Percentiles rank a stretch among this genome's conserved stretches.
Conservation (phyloP, 1,284 basidiomycete genomes). For the Heterobasidion irregulare region DNA sequence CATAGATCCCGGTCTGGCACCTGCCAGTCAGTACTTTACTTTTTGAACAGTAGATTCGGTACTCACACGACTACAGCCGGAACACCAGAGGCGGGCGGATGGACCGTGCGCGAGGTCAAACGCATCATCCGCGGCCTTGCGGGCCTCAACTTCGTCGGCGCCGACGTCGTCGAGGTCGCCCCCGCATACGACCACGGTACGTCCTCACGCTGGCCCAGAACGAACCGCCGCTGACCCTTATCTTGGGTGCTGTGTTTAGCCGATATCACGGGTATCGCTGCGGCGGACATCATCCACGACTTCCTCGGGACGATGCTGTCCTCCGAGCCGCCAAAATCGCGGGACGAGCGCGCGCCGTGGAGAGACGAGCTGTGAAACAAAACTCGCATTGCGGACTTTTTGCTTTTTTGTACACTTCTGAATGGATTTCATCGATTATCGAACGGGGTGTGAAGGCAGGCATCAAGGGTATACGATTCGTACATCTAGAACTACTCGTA, state of each 20-base stretch:
- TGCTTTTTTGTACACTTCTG: no score
- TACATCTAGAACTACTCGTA: no score
- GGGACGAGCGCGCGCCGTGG: conserved; percentile 10
- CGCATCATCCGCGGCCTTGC: conserved; percentile 70
- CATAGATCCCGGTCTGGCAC: conserved; percentile 72
- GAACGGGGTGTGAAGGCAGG: no score
- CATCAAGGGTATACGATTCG: no score
- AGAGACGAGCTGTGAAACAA: conserved; percentile 17
- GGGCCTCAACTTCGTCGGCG: conserved; percentile 71
- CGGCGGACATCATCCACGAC: conserved; percentile 66
- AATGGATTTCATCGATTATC: no score
- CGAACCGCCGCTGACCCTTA: not conserved
- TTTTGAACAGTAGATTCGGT: not conserved
- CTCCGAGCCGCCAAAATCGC: conserved; percentile 22
- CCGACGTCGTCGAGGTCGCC: conserved; percentile 75
- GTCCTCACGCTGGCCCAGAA: conserved; percentile 5
- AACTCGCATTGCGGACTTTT: no score
- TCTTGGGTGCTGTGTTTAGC: conserved; percentile 22
- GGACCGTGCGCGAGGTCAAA: conserved; percentile 76
- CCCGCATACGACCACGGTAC: conserved; percentile 69
- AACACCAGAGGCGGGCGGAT: conserved; percentile 79
- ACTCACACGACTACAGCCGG: conserved; percentile 40
- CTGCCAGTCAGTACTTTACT: conserved; percentile 48
- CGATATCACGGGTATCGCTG: conserved; percentile 64
- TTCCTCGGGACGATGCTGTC: conserved; percentile 55